phyloP scores from a whole-genome alignment of 108 stramenopile genomes.

The Chaetoceros muelleri region DNA sequence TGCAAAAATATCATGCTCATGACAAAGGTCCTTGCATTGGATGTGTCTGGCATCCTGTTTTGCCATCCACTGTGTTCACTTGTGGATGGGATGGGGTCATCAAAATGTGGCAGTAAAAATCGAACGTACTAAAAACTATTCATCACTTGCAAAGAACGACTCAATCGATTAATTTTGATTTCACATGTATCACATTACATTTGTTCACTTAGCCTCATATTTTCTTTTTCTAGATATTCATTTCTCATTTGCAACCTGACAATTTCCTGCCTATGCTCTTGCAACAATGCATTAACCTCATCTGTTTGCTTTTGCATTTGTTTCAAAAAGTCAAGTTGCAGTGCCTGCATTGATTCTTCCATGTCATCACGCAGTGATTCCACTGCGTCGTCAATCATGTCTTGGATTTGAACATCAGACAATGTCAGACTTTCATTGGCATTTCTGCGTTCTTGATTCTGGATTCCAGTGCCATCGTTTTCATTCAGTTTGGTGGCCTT shows the following conservation, averaged over 20 bases:
- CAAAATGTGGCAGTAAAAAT: slow-evolving; percentile 91
- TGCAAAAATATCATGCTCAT: slow-evolving; percentile 88
- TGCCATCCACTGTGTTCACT: slow-evolving; percentile 86
- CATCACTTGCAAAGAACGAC: neutral
- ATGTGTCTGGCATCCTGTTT: slow-evolving; percentile 92
- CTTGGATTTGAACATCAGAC: too few species aligned
- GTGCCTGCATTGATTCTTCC: slow-evolving; percentile 21
- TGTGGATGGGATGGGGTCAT: slow-evolving; percentile 99
- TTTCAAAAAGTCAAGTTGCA: slow-evolving; percentile 28
- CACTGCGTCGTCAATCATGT: slow-evolving; percentile 21
- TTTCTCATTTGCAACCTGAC: slow-evolving; percentile 15
- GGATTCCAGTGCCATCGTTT: too few species aligned
- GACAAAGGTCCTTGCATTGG: slow-evolving; percentile 90
- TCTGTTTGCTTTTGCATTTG: slow-evolving; percentile 30
- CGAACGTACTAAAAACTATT: neutral
- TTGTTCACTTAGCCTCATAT: slow-evolving; percentile 1
- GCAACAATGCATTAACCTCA: slow-evolving; percentile 17
- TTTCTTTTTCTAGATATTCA: slow-evolving; percentile 22
- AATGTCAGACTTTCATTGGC: too few species aligned
- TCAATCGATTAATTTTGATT: neutral
- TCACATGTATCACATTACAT: neutral
- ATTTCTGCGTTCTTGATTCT: too few species aligned
- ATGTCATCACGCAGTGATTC: slow-evolving; percentile 29
- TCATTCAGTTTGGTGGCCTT: too few species aligned
- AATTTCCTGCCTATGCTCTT: slow-evolving; percentile 10